phyloP scores from a whole-genome alignment of 2,329 filamentous ascomycete genomes.

The Colletotrichum higginsianum region DNA sequence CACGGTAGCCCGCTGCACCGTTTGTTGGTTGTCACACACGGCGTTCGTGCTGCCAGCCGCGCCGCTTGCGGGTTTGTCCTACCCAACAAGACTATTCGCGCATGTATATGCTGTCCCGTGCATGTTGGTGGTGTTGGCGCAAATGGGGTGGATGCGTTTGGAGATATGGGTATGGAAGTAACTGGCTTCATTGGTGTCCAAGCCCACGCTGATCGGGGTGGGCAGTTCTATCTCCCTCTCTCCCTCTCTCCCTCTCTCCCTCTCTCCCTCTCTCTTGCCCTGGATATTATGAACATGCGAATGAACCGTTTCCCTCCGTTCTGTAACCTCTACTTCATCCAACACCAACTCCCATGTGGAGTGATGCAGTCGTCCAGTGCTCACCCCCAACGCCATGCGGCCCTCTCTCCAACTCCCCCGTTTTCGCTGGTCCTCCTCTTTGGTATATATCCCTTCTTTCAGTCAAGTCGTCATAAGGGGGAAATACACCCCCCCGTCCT shows the following conservation, averaged over 20 bases:
- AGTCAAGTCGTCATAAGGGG: neutral
- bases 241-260: too few species aligned
- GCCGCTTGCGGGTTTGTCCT: too few species aligned
- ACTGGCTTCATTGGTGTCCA: too few species aligned
- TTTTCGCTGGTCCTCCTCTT: neutral
- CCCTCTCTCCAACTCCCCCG: neutral
- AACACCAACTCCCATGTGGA: neutral
- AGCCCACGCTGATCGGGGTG: too few species aligned
- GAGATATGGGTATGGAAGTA: too few species aligned
- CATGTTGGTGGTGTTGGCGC: too few species aligned
- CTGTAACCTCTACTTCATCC: neutral
- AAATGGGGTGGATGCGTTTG: too few species aligned
- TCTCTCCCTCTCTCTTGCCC: too few species aligned
- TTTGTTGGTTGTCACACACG: too few species aligned
- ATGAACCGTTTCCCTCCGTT: neutral
- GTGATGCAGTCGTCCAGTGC: neutral
- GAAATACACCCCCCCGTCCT: constrained; percentile 15
- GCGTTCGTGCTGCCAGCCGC: too few species aligned
- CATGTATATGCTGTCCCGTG: too few species aligned
- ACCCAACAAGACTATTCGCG: too few species aligned
- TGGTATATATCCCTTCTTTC: neutral
- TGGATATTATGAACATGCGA: neutral
- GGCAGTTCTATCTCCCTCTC: neutral
- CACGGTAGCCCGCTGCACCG: neutral
- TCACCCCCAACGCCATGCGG: neutral